Evolutionary conservation across 2,329 filamentous ascomycete genomes (phyloP).

Genomic region (Geosmithia flava): DNA sequence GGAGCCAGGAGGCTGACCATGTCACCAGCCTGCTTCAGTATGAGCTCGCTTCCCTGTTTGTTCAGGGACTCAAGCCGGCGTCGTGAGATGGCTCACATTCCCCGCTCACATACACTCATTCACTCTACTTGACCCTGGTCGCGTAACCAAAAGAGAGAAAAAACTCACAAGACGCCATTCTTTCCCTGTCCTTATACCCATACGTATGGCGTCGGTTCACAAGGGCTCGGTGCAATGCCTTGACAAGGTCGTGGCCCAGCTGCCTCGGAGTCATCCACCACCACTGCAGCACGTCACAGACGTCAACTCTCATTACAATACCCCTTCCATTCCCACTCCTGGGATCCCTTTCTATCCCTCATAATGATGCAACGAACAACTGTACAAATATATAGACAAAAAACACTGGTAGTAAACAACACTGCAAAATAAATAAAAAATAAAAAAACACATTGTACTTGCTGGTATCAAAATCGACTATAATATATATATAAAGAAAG

Average conservation of each 20-base stretch:
- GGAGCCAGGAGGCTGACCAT: constrained; percentile 25
- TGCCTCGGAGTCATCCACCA: too few species aligned
- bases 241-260: too few species aligned
- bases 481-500: not conserved
- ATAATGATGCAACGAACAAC: not conserved
- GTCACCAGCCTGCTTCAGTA: constrained; percentile 23
- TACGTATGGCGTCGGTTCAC: too few species aligned
- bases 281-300: not conserved
- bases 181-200: too few species aligned
- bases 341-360: not conserved
- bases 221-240: too few species aligned
- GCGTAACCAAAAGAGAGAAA: too few species aligned
- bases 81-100: not conserved
- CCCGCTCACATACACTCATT: constrained; percentile 1
- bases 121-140: too few species aligned
- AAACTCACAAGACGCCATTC: too few species aligned
- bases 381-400: not conserved
- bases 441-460: not conserved
- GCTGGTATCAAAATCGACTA: not conserved
- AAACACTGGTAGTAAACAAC: too few species aligned
- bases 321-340: not conserved
- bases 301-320: not conserved
- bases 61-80: not conserved
- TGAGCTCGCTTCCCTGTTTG: constrained; percentile 19
- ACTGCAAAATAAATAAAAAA: not conserved